Conservation (phyloP, 306 rosid species). For the Dryas alaskensis region DNA sequence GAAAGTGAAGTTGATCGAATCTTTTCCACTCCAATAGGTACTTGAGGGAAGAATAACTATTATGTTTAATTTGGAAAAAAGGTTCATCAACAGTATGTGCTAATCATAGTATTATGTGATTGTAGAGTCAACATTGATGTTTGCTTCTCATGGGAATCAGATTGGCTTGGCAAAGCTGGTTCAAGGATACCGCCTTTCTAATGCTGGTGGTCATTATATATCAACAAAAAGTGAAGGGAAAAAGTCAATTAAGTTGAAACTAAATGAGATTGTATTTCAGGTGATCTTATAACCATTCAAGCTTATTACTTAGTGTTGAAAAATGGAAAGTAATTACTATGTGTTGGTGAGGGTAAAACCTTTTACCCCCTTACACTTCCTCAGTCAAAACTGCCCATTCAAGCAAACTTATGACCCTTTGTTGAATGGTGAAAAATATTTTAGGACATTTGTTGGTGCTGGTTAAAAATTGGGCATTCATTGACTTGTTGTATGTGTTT, state of each 20-base stretch:
- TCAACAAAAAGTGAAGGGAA: constrained; percentile 75
- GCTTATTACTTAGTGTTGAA: not conserved
- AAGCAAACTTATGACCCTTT: constrained; percentile 8
- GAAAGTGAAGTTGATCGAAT: constrained; percentile 91
- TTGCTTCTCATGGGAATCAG: constrained; percentile 85
- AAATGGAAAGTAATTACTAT: not conserved
- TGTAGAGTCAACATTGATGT: constrained; percentile 89
- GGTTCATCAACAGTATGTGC: constrained; percentile 19
- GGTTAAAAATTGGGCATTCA: not conserved
- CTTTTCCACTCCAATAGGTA: constrained; percentile 94
- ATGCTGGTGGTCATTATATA: constrained; percentile 68
- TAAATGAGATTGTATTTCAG: constrained; percentile 91
- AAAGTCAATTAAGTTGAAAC: constrained; percentile 80
- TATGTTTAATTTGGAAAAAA: constrained; percentile 10
- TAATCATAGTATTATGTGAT: constrained; percentile 33
- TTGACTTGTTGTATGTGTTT: not conserved
- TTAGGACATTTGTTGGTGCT: not conserved
- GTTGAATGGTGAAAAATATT: not conserved
- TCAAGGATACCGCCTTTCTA: constrained; percentile 75
- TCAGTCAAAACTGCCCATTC: not conserved
- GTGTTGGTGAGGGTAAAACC: not conserved
- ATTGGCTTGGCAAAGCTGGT: constrained; percentile 84
- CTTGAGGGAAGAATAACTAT: constrained; percentile 26
- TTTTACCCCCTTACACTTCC: not conserved
- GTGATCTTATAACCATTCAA: constrained; percentile 37